Conservation (phyloP, 768 basidiomycete genomes). For the Mycena polygramma region DNA sequence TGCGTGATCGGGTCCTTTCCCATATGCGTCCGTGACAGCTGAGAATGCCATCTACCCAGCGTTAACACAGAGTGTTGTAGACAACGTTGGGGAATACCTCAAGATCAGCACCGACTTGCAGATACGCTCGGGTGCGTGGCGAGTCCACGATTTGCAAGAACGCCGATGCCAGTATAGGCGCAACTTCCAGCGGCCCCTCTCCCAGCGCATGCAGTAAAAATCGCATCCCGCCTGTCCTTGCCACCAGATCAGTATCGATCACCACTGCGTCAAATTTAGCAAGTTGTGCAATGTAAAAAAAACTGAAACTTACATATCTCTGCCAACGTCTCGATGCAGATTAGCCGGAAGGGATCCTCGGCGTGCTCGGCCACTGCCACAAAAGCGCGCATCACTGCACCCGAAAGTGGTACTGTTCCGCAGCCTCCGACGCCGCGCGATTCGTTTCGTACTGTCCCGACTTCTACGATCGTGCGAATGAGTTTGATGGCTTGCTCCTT, state of each 20-base stretch:
- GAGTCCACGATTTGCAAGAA: constrained; percentile 90
- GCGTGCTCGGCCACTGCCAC: constrained; percentile 93
- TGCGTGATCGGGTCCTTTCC: constrained; percentile 81
- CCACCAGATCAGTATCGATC: constrained; percentile 87
- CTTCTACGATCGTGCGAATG: constrained; percentile 83
- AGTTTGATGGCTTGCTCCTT: constrained; percentile 95
- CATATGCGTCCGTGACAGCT: constrained; percentile 93
- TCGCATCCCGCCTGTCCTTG: constrained; percentile 85
- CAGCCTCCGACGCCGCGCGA: constrained; percentile 57
- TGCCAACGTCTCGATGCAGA: constrained; percentile 88
- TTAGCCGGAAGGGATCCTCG: constrained; percentile 88
- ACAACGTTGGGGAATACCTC: constrained; percentile 67
- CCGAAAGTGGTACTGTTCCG: constrained; percentile 72
- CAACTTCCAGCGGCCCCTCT: constrained; percentile 90
- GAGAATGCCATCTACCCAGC: constrained; percentile 80
- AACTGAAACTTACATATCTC: constrained; percentile 80
- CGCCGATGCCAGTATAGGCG: constrained; percentile 80
- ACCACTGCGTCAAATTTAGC: constrained; percentile 66
- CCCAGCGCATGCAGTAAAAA: constrained; percentile 88
- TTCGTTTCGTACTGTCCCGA: constrained; percentile 72
- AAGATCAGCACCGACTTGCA: constrained; percentile 87
- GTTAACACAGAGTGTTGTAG: not conserved
- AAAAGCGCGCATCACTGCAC: constrained; percentile 87
- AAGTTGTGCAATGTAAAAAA: not conserved
- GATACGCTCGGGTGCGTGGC: constrained; percentile 82